Percentiles rank a stretch among this genome's conserved stretches.
Evolutionary conservation across 768 basidiomycete species (phyloP).

Genomic region (Crassisporium funariophilum): DNA sequence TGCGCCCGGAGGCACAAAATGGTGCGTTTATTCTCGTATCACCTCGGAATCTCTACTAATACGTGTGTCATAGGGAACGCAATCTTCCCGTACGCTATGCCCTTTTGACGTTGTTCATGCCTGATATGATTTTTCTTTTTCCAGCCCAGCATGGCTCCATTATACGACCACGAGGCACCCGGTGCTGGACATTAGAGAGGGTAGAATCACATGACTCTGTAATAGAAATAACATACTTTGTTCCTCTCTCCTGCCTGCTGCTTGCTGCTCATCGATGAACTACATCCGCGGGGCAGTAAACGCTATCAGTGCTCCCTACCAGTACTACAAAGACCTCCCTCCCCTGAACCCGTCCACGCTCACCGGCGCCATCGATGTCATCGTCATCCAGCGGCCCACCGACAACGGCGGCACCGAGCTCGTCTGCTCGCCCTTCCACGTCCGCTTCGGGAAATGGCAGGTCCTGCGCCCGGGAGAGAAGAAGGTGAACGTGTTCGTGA

Average conservation of each 20-base stretch:
- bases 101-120: constrained; percentile 2
- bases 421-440: constrained; percentile 94
- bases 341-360: constrained; percentile 94
- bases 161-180: constrained; percentile 62
- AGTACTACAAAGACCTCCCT: constrained; percentile 85
- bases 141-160: constrained; percentile 63
- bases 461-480: constrained; percentile 93
- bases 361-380: constrained; percentile 98
- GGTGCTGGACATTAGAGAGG: constrained; percentile 35
- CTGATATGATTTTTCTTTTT: constrained; percentile 16
- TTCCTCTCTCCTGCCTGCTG: constrained; percentile 18
- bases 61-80: constrained; percentile 62
- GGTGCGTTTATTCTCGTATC: constrained; percentile 53
- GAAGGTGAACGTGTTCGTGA: constrained; percentile 89
- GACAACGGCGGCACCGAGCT: constrained; percentile 66
- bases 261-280: constrained; percentile 58
- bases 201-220: constrained; percentile 29
- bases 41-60: constrained; percentile 4
- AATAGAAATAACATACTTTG: constrained; percentile 19
- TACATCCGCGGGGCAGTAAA: constrained; percentile 85
- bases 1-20: constrained; percentile 94
- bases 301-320: constrained; percentile 84
- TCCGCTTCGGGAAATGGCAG: constrained; percentile 97
- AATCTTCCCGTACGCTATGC: constrained; percentile 66
- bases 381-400: constrained; percentile 83